Conservation (phyloP, 208 protist species). For the Leishmania arabica region DNA sequence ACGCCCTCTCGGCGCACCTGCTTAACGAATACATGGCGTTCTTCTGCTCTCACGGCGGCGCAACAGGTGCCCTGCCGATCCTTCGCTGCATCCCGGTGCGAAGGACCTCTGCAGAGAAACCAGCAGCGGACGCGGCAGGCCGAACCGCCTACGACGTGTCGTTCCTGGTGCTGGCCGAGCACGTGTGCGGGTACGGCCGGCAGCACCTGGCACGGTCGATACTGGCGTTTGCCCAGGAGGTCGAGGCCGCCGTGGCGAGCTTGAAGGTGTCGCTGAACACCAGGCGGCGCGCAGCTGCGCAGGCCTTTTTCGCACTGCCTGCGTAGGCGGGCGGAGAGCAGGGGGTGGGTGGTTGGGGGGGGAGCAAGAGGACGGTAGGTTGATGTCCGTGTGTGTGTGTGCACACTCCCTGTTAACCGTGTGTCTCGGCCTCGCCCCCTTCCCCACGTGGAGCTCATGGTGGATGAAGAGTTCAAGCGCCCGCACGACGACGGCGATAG, state of each 20-base stretch:
- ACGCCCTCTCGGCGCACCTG: slow-evolving; percentile 95
- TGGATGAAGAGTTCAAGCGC: neutral
- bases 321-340: neutral
- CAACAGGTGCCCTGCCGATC: slow-evolving; percentile 9
- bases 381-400: neutral
- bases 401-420: neutral
- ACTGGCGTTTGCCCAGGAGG: slow-evolving; percentile 94
- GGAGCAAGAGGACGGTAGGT: neutral
- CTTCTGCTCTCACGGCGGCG: slow-evolving; percentile 93
- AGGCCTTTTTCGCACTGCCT: slow-evolving; percentile 32
- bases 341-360: neutral
- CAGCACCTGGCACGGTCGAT: slow-evolving; percentile 97
- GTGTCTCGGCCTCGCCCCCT: neutral
- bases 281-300: slow-evolving; percentile 40
- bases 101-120: neutral
- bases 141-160: slow-evolving; percentile 10
- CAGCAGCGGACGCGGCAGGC: neutral
- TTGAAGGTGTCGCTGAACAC: slow-evolving; percentile 91
- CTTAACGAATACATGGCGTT: slow-evolving; percentile 96
- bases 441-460: neutral
- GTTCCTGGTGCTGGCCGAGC: slow-evolving; percentile 50
- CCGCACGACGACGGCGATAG: neutral
- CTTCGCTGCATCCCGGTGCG: slow-evolving; percentile 17
- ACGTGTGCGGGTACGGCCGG: slow-evolving; percentile 95
- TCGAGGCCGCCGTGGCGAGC: slow-evolving; percentile 95